These are phyloP conservation scores for Urostyla sp. DNA, from an alignment of 73 alveolate genomes.

Conservation along the genomic window DNA sequence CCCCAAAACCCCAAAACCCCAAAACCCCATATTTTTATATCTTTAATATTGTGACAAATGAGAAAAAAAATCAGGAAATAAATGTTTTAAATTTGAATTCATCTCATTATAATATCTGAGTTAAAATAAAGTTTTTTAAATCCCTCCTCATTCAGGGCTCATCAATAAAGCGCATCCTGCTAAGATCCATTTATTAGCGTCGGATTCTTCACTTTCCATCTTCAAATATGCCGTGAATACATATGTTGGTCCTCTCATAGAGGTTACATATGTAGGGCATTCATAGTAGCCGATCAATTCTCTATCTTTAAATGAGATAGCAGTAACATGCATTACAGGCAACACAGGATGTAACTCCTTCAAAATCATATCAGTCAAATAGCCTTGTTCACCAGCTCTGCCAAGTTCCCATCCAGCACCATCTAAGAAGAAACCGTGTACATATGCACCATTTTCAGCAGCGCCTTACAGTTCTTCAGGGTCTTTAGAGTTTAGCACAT, in stretches of 20 bases:
- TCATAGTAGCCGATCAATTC: constrained; percentile 89
- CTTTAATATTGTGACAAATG: too few relatives aligned
- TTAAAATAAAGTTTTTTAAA: background rate
- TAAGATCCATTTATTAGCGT: constrained; percentile 96
- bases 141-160: constrained; percentile 94
- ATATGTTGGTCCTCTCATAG: constrained; percentile 99
- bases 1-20: too few relatives aligned
- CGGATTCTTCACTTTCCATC: constrained; percentile 99
- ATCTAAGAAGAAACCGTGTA: constrained; percentile 98
- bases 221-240: constrained; percentile 96
- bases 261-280: constrained; percentile 98
- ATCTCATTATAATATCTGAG: too few relatives aligned
- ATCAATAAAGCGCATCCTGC: constrained; percentile 97
- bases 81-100: too few relatives aligned
- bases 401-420: constrained; percentile 99
- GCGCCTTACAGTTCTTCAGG: constrained; percentile 94
- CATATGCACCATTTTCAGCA: constrained; percentile 99
- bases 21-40: too few relatives aligned
- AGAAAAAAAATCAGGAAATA: too few relatives aligned
- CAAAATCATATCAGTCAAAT: constrained; percentile 92
- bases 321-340: constrained; percentile 96
- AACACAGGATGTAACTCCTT: constrained; percentile 98
- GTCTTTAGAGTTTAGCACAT: constrained; percentile 89
- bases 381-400: constrained; percentile 98
- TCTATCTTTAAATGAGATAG: constrained; percentile 94